These are phyloP conservation scores for Eucalyptus marginata DNA, from an alignment of 345 rosid genomes.

Conservation along the genomic window DNA sequence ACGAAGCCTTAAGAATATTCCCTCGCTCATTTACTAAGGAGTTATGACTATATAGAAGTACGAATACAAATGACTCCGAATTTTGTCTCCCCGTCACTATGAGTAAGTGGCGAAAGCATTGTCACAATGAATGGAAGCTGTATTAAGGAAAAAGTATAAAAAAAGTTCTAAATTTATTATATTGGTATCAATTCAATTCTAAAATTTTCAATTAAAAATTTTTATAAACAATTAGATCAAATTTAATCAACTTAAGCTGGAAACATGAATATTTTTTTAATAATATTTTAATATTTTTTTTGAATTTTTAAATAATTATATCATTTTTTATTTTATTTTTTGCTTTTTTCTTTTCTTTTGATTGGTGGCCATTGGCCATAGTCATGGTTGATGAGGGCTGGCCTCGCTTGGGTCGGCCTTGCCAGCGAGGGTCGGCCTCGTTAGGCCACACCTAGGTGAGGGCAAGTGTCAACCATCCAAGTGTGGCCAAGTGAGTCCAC, in stretches of 20 bases:
- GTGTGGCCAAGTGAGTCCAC: accelerated
- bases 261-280: no score
- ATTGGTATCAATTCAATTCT: accelerated
- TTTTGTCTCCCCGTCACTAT: neutral
- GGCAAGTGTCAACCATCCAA: accelerated
- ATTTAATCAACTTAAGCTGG: accelerated
- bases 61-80: neutral
- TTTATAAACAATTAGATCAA: no score
- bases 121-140: neutral
- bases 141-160: no score
- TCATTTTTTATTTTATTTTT: no score
- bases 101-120: accelerated
- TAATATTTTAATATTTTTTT: no score
- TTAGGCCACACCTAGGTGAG: accelerated
- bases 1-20: neutral
- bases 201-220: accelerated
- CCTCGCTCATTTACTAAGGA: neutral
- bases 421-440: accelerated
- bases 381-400: no score
- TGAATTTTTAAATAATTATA: no score
- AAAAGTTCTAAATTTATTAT: no score
- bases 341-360: no score
- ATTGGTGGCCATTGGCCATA: no score
- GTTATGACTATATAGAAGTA: neutral
- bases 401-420: no score